Evolutionary conservation across 768 basidiomycete genomes (phyloP).

Genomic region (Mycena leptocephala): DNA sequence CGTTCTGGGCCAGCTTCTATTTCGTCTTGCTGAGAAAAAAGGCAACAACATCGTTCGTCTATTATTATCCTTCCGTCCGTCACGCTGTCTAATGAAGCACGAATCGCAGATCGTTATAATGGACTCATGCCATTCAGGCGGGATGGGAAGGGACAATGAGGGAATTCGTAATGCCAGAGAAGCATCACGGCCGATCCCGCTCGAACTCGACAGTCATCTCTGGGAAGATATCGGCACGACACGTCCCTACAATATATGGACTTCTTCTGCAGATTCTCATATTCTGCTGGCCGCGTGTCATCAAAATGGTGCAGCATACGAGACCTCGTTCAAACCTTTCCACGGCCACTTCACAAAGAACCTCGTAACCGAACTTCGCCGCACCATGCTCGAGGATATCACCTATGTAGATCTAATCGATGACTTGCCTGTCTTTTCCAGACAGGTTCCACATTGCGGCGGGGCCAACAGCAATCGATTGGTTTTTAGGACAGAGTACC

Average conservation of each 20-base stretch:
- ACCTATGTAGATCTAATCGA: constrained; percentile 20
- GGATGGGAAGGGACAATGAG: background rate
- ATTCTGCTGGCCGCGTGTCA: constrained; percentile 17
- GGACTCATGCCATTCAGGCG: constrained; percentile 17
- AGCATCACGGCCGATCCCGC: background rate
- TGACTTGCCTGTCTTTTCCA: background rate
- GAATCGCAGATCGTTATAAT: background rate
- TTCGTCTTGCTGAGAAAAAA: background rate
- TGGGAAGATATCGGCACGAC: background rate
- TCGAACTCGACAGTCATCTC: constrained; percentile 1
- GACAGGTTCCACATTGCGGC: constrained; percentile 5
- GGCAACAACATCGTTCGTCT: constrained; percentile 16
- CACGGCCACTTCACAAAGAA: constrained; percentile 12
- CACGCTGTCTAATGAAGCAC: too few species aligned
- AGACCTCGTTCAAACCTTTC: background rate
- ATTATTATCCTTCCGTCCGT: too few species aligned
- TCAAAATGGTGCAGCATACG: background rate
- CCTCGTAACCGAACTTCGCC: background rate
- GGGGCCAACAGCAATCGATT: background rate
- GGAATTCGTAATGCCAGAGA: background rate
- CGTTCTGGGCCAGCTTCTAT: background rate
- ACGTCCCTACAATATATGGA: background rate
- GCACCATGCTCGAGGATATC: background rate
- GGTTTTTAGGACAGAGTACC: background rate
- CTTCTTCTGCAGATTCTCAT: background rate